These are phyloP conservation scores for Cladosporium sp. DNA, from an alignment of 2,329 filamentous ascomycete genomes.

Conservation along the genomic window DNA sequence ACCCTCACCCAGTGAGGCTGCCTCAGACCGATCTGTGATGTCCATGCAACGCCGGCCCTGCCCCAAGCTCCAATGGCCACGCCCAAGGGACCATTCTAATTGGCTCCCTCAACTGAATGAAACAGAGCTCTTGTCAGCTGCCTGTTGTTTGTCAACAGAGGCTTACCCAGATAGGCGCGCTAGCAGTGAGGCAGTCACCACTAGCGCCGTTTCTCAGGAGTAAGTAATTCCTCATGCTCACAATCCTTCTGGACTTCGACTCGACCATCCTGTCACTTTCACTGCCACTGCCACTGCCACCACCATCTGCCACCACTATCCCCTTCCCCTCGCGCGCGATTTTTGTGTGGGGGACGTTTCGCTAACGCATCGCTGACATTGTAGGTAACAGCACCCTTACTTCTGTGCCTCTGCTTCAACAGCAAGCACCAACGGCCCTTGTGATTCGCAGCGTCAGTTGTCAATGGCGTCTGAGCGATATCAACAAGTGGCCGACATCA, in stretches of 20 bases:
- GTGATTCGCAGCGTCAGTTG: background rate
- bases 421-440: background rate
- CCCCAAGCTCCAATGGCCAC: background rate
- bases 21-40: background rate
- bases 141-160: background rate
- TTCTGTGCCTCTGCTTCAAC: background rate
- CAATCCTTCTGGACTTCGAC: background rate
- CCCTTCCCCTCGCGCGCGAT: background rate
- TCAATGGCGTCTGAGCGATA: background rate
- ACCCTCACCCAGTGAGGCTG: background rate
- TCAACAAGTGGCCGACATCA: background rate
- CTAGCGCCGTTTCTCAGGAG: background rate
- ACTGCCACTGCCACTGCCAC: background rate
- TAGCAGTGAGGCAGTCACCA: background rate
- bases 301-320: background rate
- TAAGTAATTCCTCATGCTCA: background rate
- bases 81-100: background rate
- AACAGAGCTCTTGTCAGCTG: background rate
- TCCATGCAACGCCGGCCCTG: background rate
- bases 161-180: background rate
- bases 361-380: background rate
- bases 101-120: background rate
- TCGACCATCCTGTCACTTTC: background rate
- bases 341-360: background rate
- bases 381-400: background rate